Base-by-base conservation (phyloP, 495 filamentous ascomycete species). In the Podospora fimiseda region DNA sequence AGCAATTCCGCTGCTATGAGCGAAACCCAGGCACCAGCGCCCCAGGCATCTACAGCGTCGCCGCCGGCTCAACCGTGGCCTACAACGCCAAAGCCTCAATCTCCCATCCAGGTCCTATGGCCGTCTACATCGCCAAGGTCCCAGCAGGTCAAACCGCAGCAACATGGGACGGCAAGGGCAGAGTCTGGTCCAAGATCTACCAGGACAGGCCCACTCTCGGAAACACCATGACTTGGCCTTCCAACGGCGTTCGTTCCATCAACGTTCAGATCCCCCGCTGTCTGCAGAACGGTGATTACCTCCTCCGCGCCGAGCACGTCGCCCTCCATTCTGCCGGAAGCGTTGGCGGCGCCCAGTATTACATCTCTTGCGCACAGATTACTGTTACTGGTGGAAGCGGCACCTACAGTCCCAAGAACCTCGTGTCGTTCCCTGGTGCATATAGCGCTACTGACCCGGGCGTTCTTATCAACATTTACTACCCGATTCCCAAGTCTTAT, bases 271-370 rank as follows among this genome's bases (percentile, higher is more conserved):
- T 80, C 49, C 79, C 78, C 24, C 61, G 70, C 30, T 72, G 70
- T 43, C 66, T 80, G 6, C 69, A 72, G 3, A 61, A 74, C 33
- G 80, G 80, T 47, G 73, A 81, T 42, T 84, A 84, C 64, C 75
- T 85, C 15, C 65, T 83, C 41, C 73, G 80, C 8, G 74, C 76
- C 19, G 82, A 84, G 67, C 78, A 81, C 53, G 75, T 83, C 36
- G 78, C 72, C 2, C 69, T 80, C 11, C 77, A 82, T 57, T 60
- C 58, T 36, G 80, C 78, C 13, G 54, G 58, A 40, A 41, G 58
- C 5, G 59, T 59, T 15, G 70, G 68, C 20, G 77, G 77, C 18
- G 77, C 80, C 1, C 79, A 82, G 64, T 78, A 79, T 57, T 82
- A 81, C 56, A 66, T 81, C 55, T 70, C 67, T 43, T 76, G 73